Conservation (phyloP, 192 early-diverging fungal genomes). For the Polychytrium aggregatum region DNA sequence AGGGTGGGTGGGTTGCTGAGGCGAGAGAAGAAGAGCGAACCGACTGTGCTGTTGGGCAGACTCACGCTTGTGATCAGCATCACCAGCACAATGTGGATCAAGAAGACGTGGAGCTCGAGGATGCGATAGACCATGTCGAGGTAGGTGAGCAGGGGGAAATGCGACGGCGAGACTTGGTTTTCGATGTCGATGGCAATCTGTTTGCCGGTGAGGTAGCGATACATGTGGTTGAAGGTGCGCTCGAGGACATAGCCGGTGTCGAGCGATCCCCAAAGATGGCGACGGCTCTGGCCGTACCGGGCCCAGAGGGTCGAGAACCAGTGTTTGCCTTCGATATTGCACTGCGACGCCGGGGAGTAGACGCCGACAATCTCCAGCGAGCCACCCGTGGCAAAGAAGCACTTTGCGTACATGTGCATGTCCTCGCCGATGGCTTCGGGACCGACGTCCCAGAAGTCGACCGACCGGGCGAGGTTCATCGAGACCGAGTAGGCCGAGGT, state of each 20-base stretch:
- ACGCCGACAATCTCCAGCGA: constrained; percentile 54
- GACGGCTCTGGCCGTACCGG: constrained; percentile 56
- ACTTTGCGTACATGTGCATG: constrained; percentile 74
- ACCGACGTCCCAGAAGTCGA: constrained; percentile 68
- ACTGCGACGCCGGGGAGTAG: constrained; percentile 55
- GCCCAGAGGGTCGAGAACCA: constrained; percentile 42
- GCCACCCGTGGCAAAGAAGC: constrained; percentile 62
- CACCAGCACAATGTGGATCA: constrained; percentile 28
- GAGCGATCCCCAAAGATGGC: constrained; percentile 63
- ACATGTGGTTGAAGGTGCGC: constrained; percentile 17
- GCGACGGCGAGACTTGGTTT: no score
- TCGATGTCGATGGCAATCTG: no score
- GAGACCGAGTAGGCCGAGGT: constrained; percentile 67
- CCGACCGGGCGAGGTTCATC: constrained; percentile 56
- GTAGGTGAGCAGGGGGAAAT: no score
- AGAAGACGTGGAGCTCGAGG: constrained; percentile 34
- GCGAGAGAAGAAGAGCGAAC: constrained; percentile 14
- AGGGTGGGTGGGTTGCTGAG: constrained; percentile 8
- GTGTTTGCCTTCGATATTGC: constrained; percentile 46
- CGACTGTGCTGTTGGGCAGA: constrained; percentile 16
- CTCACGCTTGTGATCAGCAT: constrained; percentile 21
- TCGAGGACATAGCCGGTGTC: constrained; percentile 52
- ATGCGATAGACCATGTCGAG: constrained; percentile 22
- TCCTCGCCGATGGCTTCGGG: constrained; percentile 73
- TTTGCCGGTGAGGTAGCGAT: no score